These are phyloP conservation scores for Vanrija sp. DNA, from an alignment of 1,284 basidiomycete species.

Conservation along the genomic window DNA sequence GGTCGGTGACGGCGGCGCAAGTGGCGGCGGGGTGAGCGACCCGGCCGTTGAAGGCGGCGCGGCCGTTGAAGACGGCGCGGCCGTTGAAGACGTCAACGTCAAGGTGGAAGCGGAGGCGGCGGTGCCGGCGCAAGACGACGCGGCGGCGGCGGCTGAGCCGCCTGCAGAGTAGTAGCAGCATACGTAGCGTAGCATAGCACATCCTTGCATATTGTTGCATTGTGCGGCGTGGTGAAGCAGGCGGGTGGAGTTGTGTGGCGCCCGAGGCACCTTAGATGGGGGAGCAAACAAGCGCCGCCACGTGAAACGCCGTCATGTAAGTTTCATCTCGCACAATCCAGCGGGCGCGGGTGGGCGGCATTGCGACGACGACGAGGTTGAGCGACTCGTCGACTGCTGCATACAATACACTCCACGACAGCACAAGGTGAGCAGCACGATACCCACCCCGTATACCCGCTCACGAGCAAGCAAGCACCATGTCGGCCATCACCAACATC, in stretches of 20 bases:
- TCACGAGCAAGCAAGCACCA: background rate
- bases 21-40: too few species aligned
- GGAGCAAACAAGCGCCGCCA: background rate
- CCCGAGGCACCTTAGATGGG: background rate
- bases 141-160: too few species aligned
- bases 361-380: too few species aligned
- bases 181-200: too few species aligned
- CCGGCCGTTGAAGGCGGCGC: too few species aligned
- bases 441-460: background rate
- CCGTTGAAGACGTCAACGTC: too few species aligned
- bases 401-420: background rate
- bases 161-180: too few species aligned
- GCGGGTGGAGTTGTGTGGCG: too few species aligned
- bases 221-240: background rate
- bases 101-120: too few species aligned
- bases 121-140: too few species aligned
- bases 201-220: background rate
- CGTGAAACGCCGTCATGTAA: background rate
- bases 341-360: background rate
- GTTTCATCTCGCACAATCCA: background rate
- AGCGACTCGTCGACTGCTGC: background rate
- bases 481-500: slow-evolving; percentile 14
- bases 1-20: too few species aligned
- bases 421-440: background rate
- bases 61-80: too few species aligned